Base-by-base conservation (phyloP, 1,284 basidiomycete species). In the Cutaneotrichosporon curvatum region DNA sequence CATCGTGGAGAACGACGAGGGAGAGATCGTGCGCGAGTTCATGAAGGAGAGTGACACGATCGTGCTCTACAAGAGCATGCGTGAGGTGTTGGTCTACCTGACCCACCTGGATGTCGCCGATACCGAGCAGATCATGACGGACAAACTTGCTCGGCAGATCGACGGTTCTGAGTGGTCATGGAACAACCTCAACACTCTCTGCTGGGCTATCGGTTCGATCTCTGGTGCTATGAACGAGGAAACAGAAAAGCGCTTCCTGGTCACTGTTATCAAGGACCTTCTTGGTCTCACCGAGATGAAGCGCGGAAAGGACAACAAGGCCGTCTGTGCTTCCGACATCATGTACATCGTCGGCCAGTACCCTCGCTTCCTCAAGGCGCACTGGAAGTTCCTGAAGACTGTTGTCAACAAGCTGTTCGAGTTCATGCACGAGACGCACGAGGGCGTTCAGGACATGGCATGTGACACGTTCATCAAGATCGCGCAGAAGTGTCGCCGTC, bases 261-360 rank as follows among this genome's bases (percentile, higher is more conserved):
- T 99, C 21, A 96, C 92, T 2, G 95, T 98, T 60, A 98, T 99
- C 78, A 98, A 98, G 74, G 95, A 99, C 62, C 76, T 99, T 15
- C 79, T 99, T 10, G 94, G 95, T 3, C 74, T 99, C 23, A 92
- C 88, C 66, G 95, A 99, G 75, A 92, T 96, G 75, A 98, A 98
- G 75, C 85, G 94, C 44, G 95, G 95, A 42, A 98, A 98, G 73
- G 95, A 99, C 75, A 98, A 99, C 80, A 99, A 99, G 72, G 95
- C 95, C 2, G 92, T 98, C 52, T 95, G 98, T 53, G 95, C 95
- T 2, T 97, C 94, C 34, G 91, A 98, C 69, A 99, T 99, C 75
- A 99, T 99, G 95, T 99, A 99, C 73, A 99, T 98, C 63, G 95
- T 99, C 60, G 95, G 95, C 43, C 95, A 99, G 74, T 99, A 99